Evolutionary conservation across 768 basidiomycete genomes (phyloP).

Genomic region (Trametes elegans): DNA sequence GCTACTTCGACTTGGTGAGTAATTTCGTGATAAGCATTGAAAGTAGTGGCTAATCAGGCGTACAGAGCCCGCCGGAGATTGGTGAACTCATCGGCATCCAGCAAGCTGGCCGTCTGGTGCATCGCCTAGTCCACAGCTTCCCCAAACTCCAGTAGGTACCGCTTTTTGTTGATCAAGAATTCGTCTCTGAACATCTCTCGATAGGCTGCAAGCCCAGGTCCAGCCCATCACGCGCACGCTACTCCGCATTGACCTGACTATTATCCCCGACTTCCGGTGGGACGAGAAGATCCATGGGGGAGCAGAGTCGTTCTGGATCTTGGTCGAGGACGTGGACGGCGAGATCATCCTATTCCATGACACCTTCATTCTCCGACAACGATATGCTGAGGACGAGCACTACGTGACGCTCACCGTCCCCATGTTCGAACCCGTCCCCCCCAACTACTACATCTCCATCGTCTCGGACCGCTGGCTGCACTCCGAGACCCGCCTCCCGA

Average conservation of each 20-base stretch:
- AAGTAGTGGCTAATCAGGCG: neutral
- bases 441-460: conserved; percentile 96
- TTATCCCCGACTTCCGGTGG: conserved; percentile 98
- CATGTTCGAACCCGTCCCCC: conserved; percentile 96
- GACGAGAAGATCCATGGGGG: conserved; percentile 90
- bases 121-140: conserved; percentile 93
- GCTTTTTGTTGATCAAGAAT: neutral
- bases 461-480: conserved; percentile 96
- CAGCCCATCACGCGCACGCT: conserved; percentile 95
- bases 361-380: conserved; percentile 85
- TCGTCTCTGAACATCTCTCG: neutral
- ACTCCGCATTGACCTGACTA: conserved; percentile 88
- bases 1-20: conserved; percentile 85
- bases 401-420: conserved; percentile 93
- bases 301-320: conserved; percentile 88
- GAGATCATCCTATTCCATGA: conserved; percentile 96
- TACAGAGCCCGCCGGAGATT: conserved; percentile 78
- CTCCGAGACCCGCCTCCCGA: conserved; percentile 89
- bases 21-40: neutral
- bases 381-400: conserved; percentile 92
- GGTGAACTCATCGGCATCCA: conserved; percentile 94
- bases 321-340: conserved; percentile 97
- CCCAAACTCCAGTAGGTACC: conserved; percentile 81
- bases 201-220: conserved; percentile 90
- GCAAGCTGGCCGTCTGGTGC: conserved; percentile 89